Base-by-base conservation (phyloP, 208 protist species). In the Trypanosoma melophagium region DNA sequence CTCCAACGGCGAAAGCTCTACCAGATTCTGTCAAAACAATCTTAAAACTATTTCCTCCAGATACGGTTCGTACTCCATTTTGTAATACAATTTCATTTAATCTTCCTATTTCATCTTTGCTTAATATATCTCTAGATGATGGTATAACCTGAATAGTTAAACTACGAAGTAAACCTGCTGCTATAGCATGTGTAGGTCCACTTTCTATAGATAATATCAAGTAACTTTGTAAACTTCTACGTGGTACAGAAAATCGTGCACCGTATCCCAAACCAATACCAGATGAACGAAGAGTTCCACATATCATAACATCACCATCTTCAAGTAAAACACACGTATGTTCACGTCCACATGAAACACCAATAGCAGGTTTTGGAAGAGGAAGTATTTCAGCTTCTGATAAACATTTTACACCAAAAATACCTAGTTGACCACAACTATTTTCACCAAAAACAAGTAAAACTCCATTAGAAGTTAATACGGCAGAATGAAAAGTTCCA, bases 371-470 rank as follows among this genome's bases (percentile, higher is more conserved):
- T 16, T 54, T 56, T 4, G 84, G 86, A 31, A 92, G 69, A 9
- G 64, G 24, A 35, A 92, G 50, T 35, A 65, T 52, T 31, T 60
- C 71, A 7, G 84, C 80, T 17, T 71, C 40, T 7, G 59, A 61
- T 14, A 71, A 74, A 44, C 76, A 41, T 41, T 12, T 63, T 24
- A 31, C 24, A 1, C 70, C 69, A 4, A 40, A 67, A 64, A 89
- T 62, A 12, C 90, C 90, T n/a, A 91, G 71, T 74, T 92, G 84
- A 7, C 78, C 74, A 60, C 79, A 63, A 13, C 60, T 45, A 65
- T 91, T 92, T 24, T 85, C 77, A 42, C 90, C 90, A 67, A 86
- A 95, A 42, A 80, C 79, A 69, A 80, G 87, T n/a, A 95, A 76
- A 42, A 66, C 19, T 16, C 90, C 90, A 9, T 74, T 60, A 50